Conservation (phyloP, 2,329 filamentous ascomycete genomes). For the Huntiella moniliformis region DNA sequence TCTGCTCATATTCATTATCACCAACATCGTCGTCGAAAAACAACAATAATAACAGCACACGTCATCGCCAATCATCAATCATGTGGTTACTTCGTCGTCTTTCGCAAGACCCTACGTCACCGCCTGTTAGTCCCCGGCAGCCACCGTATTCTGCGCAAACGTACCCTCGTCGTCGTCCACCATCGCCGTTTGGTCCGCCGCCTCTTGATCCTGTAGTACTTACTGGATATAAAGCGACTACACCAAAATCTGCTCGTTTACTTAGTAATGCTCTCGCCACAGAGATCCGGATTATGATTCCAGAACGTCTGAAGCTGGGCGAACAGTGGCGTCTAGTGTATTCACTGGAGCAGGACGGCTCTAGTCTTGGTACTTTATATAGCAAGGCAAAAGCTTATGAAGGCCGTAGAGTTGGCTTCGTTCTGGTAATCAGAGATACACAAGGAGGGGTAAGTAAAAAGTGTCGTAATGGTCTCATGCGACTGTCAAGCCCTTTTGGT, state of each 20-base stretch:
- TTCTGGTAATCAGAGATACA: conserved; percentile 68
- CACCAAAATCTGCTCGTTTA: conserved; percentile 40
- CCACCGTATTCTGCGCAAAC: neutral
- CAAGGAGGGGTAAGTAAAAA: conserved; percentile 45
- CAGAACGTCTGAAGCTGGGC: conserved; percentile 66
- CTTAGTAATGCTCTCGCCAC: conserved; percentile 62
- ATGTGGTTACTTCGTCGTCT: conserved; percentile 12
- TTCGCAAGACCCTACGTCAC: conserved; percentile 11
- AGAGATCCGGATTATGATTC: conserved; percentile 78
- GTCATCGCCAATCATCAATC: neutral
- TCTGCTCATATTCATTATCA: too few species aligned
- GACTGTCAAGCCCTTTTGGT: neutral
- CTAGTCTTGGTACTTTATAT: conserved; percentile 73
- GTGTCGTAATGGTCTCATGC: too few species aligned
- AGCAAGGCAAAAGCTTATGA: conserved; percentile 51
- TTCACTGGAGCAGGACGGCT: conserved; percentile 80
- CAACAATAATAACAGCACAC: neutral
- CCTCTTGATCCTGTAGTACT: conserved; percentile 68
- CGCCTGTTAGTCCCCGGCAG: conserved; percentile 13
- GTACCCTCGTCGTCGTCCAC: conserved; percentile 28
- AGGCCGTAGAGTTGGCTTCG: conserved; percentile 62
- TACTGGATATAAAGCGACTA: conserved; percentile 43
- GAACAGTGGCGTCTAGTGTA: conserved; percentile 79
- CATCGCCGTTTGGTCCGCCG: conserved; percentile 70
- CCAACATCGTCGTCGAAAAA: too few species aligned